Conservation (phyloP, 306 rosid genomes). For the Cercis canadensis region DNA sequence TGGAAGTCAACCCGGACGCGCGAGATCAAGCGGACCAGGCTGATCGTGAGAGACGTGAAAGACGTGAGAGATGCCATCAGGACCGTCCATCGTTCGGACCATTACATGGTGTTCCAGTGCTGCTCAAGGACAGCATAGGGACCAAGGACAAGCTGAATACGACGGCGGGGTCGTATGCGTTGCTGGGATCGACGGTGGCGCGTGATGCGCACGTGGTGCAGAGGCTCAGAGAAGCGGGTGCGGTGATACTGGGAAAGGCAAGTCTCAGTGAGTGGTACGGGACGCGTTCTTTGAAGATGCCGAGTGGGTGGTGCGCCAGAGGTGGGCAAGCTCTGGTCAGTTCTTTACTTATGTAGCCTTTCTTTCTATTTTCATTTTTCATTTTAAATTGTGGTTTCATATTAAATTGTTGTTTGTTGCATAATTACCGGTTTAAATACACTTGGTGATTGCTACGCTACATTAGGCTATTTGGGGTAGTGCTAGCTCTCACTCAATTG, state of each 20-base stretch:
- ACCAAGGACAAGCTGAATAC: slow-evolving; percentile 63
- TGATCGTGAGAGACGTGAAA: slow-evolving; percentile 49
- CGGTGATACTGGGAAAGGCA: slow-evolving; percentile 68
- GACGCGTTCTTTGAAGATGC: slow-evolving; percentile 35
- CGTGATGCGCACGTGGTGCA: slow-evolving; percentile 66
- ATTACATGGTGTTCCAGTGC: slow-evolving; percentile 69
- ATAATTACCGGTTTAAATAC: no score
- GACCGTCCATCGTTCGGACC: slow-evolving; percentile 17
- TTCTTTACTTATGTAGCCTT: no score
- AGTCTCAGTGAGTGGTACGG: slow-evolving; percentile 63
- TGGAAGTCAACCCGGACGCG: slow-evolving; percentile 77
- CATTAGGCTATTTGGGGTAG: no score
- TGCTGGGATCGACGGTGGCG: slow-evolving; percentile 62
- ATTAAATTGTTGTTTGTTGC: no score
- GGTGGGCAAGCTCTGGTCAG: slow-evolving; percentile 61
- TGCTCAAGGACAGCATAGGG: slow-evolving; percentile 65
- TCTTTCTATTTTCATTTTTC: no score
- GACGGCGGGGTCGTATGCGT: slow-evolving; percentile 65
- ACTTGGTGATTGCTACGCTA: no score
- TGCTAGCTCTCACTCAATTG: no score
- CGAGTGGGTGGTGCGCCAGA: slow-evolving; percentile 61
- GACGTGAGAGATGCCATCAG: background rate
- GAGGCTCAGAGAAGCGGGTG: slow-evolving; percentile 60
- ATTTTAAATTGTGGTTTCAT: no score
- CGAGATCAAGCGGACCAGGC: slow-evolving; percentile 63